Evolutionary conservation across 441 rosid genomes (phyloP), one percentile per base, ranked within the genome.

Genomic region (Viola pubescens): DNA sequence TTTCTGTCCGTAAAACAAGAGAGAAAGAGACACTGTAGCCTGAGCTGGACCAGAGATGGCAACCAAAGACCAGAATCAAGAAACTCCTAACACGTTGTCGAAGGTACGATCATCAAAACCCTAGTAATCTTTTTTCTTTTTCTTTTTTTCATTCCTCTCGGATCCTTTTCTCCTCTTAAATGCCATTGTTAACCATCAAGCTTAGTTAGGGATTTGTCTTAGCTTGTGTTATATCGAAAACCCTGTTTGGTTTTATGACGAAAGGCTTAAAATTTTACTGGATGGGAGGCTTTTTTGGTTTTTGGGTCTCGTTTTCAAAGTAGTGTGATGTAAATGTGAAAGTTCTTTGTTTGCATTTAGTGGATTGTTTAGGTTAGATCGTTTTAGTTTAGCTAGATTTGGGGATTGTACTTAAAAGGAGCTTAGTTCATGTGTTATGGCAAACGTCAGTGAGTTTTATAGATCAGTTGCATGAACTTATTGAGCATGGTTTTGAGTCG

Each of bases 31-130:
- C 1, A 16, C 44, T 0, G 19, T n/a, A 42, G 3, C 9, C n/a
- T 46, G 11, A 46, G n/a, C 49, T 10, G 4, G 11, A 52, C 1
- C 8, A 37, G 56, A 45, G 9, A 63, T 16, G 73, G 54, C 42
- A 50, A 26, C n/a, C 44, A 70, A 52, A 66, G 77, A 64, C 45
- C 79, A 61, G 6, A 70, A 56, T 37, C 76, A 54, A 3, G 76
- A 43, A 59, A 70, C 75, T 61, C 81, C 78, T 54, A 73, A 75
- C 70, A 54, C 77, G 51, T 34, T 72, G 68, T 37, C 77, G 60
- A 71, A 34, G 70, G 69, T 63, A 34, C 61, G 12, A 34, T 42
- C n/a, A 6, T 0, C 11, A 7, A 6, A 46, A 7, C 63, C 39
- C 4, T 7, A 44, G 14, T 4, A 3, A 34, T 58, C 40, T 45